Conservation (phyloP, 2,329 filamentous ascomycete genomes). For the Colletotrichum costaricense region DNA sequence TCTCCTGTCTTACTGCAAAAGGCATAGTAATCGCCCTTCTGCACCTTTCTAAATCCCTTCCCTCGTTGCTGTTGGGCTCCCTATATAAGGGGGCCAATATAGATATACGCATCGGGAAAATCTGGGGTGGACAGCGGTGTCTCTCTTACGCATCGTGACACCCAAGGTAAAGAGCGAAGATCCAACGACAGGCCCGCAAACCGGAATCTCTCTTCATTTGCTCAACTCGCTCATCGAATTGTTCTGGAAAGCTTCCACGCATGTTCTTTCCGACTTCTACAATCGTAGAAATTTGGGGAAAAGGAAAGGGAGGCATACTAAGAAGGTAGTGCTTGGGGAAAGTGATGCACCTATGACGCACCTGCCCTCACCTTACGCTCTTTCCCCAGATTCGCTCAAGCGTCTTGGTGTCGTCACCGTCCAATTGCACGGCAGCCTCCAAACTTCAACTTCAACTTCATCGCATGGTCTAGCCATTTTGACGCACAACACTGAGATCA, state of each 20-base stretch:
- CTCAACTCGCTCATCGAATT: not conserved
- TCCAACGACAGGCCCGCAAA: not conserved
- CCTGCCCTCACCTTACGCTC: not conserved
- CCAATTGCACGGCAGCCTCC: not conserved
- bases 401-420: slow-evolving; percentile 7
- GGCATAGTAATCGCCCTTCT: no score
- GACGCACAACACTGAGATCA: not conserved
- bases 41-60: no score
- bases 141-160: no score
- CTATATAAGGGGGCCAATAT: no score
- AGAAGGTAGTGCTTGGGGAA: not conserved
- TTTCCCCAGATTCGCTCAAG: not conserved
- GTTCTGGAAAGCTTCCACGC: not conserved
- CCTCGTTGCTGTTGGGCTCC: no score
- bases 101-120: no score
- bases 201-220: not conserved
- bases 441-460: not conserved
- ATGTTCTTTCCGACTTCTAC: not conserved
- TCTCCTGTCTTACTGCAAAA: no score
- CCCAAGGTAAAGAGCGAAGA: no score
- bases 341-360: slow-evolving; percentile 19
- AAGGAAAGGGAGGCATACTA: not conserved
- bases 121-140: no score
- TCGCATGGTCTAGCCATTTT: not conserved
- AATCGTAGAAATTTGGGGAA: not conserved